Base-by-base conservation (phyloP, 345 rosid species). In the Hypericum androsaemum region DNA sequence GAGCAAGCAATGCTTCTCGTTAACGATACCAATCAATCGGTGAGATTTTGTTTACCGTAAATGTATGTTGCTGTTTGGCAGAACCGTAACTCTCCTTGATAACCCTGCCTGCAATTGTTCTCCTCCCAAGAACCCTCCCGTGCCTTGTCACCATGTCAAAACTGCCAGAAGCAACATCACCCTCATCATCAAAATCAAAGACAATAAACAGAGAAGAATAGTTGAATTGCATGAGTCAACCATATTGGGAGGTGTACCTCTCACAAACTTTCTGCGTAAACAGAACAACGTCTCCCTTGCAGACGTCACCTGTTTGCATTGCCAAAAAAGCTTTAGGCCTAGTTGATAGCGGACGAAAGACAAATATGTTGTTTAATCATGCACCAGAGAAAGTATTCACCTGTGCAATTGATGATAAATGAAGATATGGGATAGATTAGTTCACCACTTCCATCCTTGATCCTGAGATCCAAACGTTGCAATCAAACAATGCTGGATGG, bases 1-100 rank as follows among this genome's bases (percentile, higher is more conserved):
- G 58, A 40, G n/a, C n/a, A 37, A 61, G 11, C 11, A 16, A 49
- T 36, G 48, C 49, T 22, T 43, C 42, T 22, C 10, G 37, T 17
- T 44, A 42, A 15, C 12, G 37, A 39, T n/a, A 46, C 35, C 35
- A 6, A 36, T 37, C 7, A 52, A 47, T 22, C 1, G 4, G 32
- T 1, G 32, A 4, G 1, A 22, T 22, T 22, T 22, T 22, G 32
- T 22, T 60, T 74, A 79, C 86, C 3, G 88, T 77, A 67, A 81
- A 81, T 45, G 88, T 79, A 57, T 84, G 94, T 42, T 81, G 94
- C 15, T 84, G 88, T 72, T 77, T 79, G 62, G 80, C 80, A 13
- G 82, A 71, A 49, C 88, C 88, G 50, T 81, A 81, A 71, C 86
- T 84, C 70, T 84, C 86, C 62, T 79, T 77, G 12, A 79, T 74